These are phyloP conservation scores for Monilinia fructicola DNA, from an alignment of 2,329 filamentous ascomycete genomes.

Conservation along the genomic window DNA sequence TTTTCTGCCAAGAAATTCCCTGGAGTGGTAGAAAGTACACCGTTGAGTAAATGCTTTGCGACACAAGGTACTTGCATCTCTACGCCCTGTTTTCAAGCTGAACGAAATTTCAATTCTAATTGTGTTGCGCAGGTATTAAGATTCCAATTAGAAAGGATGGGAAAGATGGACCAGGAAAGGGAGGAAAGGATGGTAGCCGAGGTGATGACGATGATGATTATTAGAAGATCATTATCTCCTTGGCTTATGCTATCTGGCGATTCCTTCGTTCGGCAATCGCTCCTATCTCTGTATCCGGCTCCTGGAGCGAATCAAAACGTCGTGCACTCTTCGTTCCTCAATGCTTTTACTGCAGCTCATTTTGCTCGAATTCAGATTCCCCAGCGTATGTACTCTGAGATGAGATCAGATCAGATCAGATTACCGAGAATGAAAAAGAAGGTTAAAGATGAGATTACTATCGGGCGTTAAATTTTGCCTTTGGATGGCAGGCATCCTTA, in stretches of 20 bases:
- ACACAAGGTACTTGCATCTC: conserved; percentile 78
- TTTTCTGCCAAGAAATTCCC: conserved; percentile 98
- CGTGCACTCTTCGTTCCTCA: not conserved
- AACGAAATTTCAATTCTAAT: not conserved
- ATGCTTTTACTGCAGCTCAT: not conserved
- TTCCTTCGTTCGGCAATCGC: not conserved
- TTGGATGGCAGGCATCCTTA: not conserved
- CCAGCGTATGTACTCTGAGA: not conserved
- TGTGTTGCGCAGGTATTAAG: conserved; percentile 10
- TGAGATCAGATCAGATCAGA: not conserved
- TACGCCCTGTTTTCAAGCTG: not conserved
- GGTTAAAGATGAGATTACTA: conserved; percentile 5
- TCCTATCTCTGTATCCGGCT: not conserved
- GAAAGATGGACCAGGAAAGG: conserved; percentile 63
- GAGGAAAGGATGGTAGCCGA: conserved; percentile 34
- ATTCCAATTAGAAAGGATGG: conserved; percentile 93
- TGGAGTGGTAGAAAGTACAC: conserved; percentile 90
- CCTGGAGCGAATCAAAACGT: not conserved
- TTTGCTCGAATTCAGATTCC: not conserved
- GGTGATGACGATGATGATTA: conserved; percentile 35
- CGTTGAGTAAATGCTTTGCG: conserved; percentile 89
- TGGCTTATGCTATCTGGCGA: not conserved
- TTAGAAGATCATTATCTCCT: not conserved
- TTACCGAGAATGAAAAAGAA: not conserved
- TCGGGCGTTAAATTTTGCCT: conserved; percentile 3